Evolutionary conservation across 2,329 filamentous ascomycete genomes (phyloP).

Genomic region (Nigrospora sphaerica): DNA sequence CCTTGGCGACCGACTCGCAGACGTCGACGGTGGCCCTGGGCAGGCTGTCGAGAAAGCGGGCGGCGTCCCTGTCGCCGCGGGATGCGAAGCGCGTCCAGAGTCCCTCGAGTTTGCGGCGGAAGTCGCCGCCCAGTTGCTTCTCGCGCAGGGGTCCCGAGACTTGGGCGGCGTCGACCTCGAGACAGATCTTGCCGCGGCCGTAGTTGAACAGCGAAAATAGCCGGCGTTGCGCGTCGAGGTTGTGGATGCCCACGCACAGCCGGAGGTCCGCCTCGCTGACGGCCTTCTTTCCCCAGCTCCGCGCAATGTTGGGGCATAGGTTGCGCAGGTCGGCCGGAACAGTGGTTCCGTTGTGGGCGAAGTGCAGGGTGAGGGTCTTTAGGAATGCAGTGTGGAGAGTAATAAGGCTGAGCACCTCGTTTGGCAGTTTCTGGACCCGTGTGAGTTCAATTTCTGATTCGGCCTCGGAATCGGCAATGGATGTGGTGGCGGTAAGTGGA

Average conservation of each 20-base stretch:
- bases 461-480: slow-evolving; percentile 28
- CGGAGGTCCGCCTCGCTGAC: slow-evolving; percentile 61
- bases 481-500: slow-evolving; percentile 28
- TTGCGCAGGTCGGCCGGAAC: slow-evolving; percentile 57
- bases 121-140: slow-evolving; percentile 44
- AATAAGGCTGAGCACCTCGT: slow-evolving; percentile 51
- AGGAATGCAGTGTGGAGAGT: slow-evolving; percentile 61
- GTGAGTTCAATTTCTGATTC: slow-evolving; percentile 17
- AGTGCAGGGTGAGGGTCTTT: slow-evolving; percentile 60
- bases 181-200: slow-evolving; percentile 41
- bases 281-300: slow-evolving; percentile 65
- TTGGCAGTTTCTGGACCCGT: slow-evolving; percentile 31
- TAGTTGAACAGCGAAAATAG: slow-evolving; percentile 29
- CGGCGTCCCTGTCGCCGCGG: slow-evolving; percentile 23
- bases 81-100: slow-evolving; percentile 30
- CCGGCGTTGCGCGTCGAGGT: slow-evolving; percentile 22
- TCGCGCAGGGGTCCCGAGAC: slow-evolving; percentile 36
- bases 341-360: slow-evolving; percentile 58
- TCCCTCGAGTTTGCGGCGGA: slow-evolving; percentile 41
- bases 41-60: slow-evolving; percentile 47
- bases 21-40: slow-evolving; percentile 46
- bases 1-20: slow-evolving; percentile 43
- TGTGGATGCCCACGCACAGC: slow-evolving; percentile 58
- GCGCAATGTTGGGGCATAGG: slow-evolving; percentile 55
- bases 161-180: slow-evolving; percentile 42